A percentile compares a stretch with the other conserved stretches of the same genome.
Conservation (phyloP, 73 alveolate species). For the Breviolum minutum region DNA sequence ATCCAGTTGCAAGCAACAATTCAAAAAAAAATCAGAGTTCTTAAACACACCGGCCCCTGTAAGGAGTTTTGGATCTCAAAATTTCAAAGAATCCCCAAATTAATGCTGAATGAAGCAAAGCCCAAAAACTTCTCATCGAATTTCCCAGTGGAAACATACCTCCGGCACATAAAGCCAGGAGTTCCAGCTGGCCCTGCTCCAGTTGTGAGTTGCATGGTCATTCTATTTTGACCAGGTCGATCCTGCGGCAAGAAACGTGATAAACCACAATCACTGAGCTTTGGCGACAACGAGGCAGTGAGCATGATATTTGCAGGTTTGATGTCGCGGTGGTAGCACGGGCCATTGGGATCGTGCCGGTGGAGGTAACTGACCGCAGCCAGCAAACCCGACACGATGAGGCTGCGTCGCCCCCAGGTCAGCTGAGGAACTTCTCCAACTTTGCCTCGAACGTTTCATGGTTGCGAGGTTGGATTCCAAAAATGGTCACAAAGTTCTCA, state of each 20-base stretch:
- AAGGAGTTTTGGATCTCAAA: no score
- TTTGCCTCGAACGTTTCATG: neutral
- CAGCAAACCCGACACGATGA: constrained; percentile 31
- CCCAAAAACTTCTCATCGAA: constrained; percentile 17
- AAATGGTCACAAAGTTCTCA: no score
- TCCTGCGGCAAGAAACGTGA: neutral
- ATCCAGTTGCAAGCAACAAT: no score
- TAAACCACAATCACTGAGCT: constrained; percentile 51
- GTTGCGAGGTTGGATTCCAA: no score
- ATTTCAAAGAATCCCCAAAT: no score
- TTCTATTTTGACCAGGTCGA: neutral
- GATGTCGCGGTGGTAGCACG: constrained; percentile 62
- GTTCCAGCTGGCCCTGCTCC: neutral
- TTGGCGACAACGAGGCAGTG: neutral
- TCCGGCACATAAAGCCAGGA: constrained; percentile 41
- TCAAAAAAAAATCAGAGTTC: no score
- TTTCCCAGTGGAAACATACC: neutral
- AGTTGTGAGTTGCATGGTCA: neutral
- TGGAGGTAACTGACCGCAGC: constrained; percentile 33
- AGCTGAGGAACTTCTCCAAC: neutral
- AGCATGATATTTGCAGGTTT: constrained; percentile 51
- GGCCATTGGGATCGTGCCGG: neutral
- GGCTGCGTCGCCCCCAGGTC: constrained; percentile 17
- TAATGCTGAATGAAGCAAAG: no score
- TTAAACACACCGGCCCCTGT: no score